Evolutionary conservation across 805 yeast species (phyloP).

Genomic region (Wickerhamiella sergipiensis): DNA sequence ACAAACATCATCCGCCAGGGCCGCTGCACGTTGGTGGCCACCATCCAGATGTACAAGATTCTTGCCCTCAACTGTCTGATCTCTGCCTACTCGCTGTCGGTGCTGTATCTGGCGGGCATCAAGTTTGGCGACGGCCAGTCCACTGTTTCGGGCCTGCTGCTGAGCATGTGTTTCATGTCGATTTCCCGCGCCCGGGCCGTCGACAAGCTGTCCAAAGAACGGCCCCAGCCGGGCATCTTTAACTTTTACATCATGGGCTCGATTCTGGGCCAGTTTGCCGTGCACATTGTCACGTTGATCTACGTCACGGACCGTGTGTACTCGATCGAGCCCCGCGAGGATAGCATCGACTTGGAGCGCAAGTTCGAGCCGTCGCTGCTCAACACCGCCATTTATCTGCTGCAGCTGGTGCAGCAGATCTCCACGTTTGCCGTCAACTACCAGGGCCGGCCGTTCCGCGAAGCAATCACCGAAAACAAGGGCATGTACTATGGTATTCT

Average conservation of each 20-base stretch:
- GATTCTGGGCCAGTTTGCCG: slow-evolving; percentile 88
- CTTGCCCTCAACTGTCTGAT: slow-evolving; percentile 92
- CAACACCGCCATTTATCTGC: slow-evolving; percentile 89
- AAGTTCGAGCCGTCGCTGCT: slow-evolving; percentile 77
- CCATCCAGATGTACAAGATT: slow-evolving; percentile 98
- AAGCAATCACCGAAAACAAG: slow-evolving; percentile 74
- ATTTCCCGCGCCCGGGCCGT: slow-evolving; percentile 89
- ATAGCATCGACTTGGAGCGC: slow-evolving; percentile 79
- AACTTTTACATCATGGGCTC: slow-evolving; percentile 96
- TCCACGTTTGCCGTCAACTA: slow-evolving; percentile 96
- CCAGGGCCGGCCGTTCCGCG: slow-evolving; percentile 94
- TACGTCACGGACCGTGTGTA: slow-evolving; percentile 77
- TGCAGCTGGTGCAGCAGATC: slow-evolving; percentile 91
- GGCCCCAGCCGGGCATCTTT: slow-evolving; percentile 97
- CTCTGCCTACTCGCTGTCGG: slow-evolving; percentile 90
- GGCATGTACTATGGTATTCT: slow-evolving; percentile 94
- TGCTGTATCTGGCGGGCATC: slow-evolving; percentile 90
- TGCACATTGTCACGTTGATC: slow-evolving; percentile 71
- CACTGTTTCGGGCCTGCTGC: slow-evolving; percentile 85
- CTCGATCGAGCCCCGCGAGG: slow-evolving; percentile 82
- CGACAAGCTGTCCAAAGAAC: slow-evolving; percentile 74
- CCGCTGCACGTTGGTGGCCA: slow-evolving; percentile 91
- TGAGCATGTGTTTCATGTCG: slow-evolving; percentile 88
- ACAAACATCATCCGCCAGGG: slow-evolving; percentile 94
- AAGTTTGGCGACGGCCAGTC: slow-evolving; percentile 97